Evolutionary conservation across 192 early-diverging fungal species (phyloP).

Genomic region (Coemansia sp.): DNA sequence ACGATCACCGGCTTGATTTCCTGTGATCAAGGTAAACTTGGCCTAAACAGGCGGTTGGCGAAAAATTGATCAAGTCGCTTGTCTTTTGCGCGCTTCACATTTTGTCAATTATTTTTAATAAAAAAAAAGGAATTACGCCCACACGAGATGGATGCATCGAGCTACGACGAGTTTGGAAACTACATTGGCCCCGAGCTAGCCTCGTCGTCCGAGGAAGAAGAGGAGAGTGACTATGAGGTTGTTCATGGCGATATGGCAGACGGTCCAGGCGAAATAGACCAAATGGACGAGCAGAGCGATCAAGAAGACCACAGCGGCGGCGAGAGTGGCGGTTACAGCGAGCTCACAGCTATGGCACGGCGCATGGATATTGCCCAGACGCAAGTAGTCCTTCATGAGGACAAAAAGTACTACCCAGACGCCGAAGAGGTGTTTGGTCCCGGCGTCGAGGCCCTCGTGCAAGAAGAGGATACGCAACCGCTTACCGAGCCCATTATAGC

Average conservation of each 20-base stretch:
- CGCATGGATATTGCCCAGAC: constrained; percentile 48
- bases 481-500: constrained; percentile 93
- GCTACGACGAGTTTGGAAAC: constrained; percentile 96
- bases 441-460: constrained; percentile 93
- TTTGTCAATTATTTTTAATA: not conserved
- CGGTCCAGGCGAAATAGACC: not conserved
- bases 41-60: not conserved
- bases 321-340: constrained; percentile 14
- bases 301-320: constrained; percentile 24
- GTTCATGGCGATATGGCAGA: constrained; percentile 2
- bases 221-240: constrained; percentile 56
- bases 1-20: constrained; percentile 7
- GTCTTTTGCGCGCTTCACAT: not conserved
- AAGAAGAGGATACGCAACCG: constrained; percentile 98
- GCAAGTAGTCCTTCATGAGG: constrained; percentile 95
- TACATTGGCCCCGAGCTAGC: constrained; percentile 97
- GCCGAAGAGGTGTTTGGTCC: constrained; percentile 95
- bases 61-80: not conserved
- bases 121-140: not conserved
- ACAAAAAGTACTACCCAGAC: constrained; percentile 98
- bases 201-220: constrained; percentile 60
- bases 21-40: not conserved
- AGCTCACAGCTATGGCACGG: constrained; percentile 32
- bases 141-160: constrained; percentile 69
- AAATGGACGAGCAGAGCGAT: constrained; percentile 8